Base-by-base conservation (phyloP, 2,329 filamentous ascomycete genomes). In the Daldinia eschscholtzii region DNA sequence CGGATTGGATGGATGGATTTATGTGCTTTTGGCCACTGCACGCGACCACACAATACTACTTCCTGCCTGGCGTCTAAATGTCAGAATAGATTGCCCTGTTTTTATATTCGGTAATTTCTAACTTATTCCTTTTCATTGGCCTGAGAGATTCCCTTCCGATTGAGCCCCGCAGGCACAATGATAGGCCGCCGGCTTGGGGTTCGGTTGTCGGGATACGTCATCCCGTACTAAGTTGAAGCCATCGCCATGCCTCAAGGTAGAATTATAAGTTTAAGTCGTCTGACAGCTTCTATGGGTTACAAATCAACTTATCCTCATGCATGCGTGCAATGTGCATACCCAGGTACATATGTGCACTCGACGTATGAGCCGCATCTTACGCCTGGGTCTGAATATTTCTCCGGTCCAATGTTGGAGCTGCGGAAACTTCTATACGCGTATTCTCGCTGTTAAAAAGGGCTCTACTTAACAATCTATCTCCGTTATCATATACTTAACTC, bases 211-310 rank as follows among this genome's bases (percentile, higher is more conserved):
- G 53, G 35, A 39, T 59, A 66, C 68, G 61, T 63, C 69, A 71
- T 71, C 53, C 55, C 55, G 28, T 59, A 35, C 64, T 68, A 67
- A 67, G 63, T 37, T 67, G 64, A 71, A 59, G 63, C 60, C 60
- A 69, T 67, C 39, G 28, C 55, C 59, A 41, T 52, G 18, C 26
- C 13, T 30, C 26, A 50, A 9, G 26, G 46, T 23, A 50, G 4
- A 5, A 5, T 28, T 44, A 7, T 44, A 44, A 26, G 20, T 46
- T 46, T 10, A 50, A 4, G 13, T 30, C 15, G 46, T 30, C 46
- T 33, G 4, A 50, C 46, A 50, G 6, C 46, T 30, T 50, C 26
- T 13, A 30, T n/a, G 23, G 46, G 18, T 50, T 50, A 50, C 26
- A 50, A 50, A 50, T 30, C 46, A 33, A 50, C 20, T 6, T 6